These are phyloP conservation scores for Phellinidium pouzarii DNA, from an alignment of 1,284 basidiomycete species.

Conservation along the genomic window DNA sequence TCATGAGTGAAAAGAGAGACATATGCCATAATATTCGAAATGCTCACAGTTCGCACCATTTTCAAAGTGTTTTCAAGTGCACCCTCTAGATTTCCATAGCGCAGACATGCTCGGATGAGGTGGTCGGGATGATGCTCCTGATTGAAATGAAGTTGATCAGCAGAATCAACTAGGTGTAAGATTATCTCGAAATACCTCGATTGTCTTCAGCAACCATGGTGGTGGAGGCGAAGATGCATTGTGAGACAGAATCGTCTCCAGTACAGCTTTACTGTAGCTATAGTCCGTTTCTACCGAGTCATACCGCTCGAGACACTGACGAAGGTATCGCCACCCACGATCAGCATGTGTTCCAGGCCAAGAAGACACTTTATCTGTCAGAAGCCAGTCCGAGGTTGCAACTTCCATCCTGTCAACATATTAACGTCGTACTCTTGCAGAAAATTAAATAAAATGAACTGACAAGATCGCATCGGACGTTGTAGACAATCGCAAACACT, in stretches of 20 bases:
- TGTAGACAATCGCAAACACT: constrained; percentile 71
- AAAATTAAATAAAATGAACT: constrained; percentile 23
- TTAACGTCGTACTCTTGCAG: constrained; percentile 15
- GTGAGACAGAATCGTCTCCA: constrained; percentile 70
- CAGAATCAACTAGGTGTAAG: background rate
- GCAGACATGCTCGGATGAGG: constrained; percentile 67
- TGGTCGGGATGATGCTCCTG: constrained; percentile 72
- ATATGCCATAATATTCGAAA: constrained; percentile 7
- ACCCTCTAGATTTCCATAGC: constrained; percentile 73
- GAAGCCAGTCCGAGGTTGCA: constrained; percentile 71
- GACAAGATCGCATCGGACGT: constrained; percentile 51
- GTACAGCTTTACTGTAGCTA: constrained; percentile 66
- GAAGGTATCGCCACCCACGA: constrained; percentile 85
- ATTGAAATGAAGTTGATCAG: constrained; percentile 31
- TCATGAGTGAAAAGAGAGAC: constrained; percentile 11
- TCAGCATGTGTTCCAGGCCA: constrained; percentile 80
- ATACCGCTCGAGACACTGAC: constrained; percentile 70
- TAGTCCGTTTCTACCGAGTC: constrained; percentile 70
- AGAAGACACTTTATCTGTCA: constrained; percentile 71
- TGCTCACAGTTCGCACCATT: constrained; percentile 62
- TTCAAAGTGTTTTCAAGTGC: constrained; percentile 70
- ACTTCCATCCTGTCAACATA: constrained; percentile 41
- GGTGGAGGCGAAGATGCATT: constrained; percentile 64
- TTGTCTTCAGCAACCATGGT: constrained; percentile 71
- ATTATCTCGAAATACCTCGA: constrained; percentile 45